These are phyloP conservation scores for Corchorus olitorius DNA, from an alignment of 345 rosid species.

Conservation along the genomic window DNA sequence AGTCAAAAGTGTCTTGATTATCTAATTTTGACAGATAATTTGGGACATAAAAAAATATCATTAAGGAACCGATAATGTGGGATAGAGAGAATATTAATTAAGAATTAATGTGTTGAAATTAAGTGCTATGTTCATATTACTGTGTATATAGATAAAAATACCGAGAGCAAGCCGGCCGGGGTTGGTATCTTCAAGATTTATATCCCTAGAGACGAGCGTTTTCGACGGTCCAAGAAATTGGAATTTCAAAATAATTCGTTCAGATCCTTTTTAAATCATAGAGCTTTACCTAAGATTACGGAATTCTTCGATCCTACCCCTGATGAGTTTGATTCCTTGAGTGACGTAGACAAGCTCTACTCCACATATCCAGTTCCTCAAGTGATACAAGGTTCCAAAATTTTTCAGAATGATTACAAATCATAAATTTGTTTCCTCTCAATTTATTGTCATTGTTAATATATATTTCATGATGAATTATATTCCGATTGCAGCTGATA, in stretches of 20 bases:
- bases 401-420: too few relatives aligned
- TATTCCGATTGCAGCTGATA: neutral
- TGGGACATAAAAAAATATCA: too few relatives aligned
- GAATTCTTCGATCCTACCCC: slow-evolving; percentile 61
- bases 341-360: slow-evolving; percentile 63
- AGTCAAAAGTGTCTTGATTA: too few relatives aligned
- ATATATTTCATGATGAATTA: neutral
- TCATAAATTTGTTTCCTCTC: slow-evolving; percentile 22
- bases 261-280: slow-evolving; percentile 50
- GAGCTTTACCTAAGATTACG: slow-evolving; percentile 52
- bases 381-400: slow-evolving; percentile 57
- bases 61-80: too few relatives aligned
- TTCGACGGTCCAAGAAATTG: slow-evolving; percentile 66
- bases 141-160: neutral
- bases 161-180: slow-evolving; percentile 45
- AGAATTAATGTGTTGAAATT: neutral
- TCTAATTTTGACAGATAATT: too few relatives aligned
- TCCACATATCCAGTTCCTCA: slow-evolving; percentile 63
- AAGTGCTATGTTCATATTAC: neutral
- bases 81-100: too few relatives aligned
- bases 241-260: slow-evolving; percentile 70
- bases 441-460: neutral
- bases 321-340: slow-evolving; percentile 71
- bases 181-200: slow-evolving; percentile 51
- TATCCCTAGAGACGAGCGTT: slow-evolving; percentile 86